These are phyloP conservation scores for Akebia trifoliata DNA, from an alignment of 164 flowering plant species.

Conservation along the genomic window DNA sequence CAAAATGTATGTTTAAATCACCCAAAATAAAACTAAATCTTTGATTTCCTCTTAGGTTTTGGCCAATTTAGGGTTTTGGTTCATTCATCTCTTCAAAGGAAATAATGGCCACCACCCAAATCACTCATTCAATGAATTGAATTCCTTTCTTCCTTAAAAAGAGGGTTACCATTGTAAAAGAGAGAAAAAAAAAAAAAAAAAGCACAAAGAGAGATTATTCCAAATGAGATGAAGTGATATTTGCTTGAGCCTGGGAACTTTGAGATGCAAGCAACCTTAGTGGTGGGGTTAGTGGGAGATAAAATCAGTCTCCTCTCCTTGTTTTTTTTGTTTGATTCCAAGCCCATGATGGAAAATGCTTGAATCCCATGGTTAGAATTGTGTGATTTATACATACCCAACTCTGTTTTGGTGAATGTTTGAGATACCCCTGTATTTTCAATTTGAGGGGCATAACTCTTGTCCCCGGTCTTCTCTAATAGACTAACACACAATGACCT, in stretches of 20 bases:
- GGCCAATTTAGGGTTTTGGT: not conserved
- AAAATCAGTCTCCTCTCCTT: not conserved
- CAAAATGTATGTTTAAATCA: not conserved
- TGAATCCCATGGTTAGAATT: too few species aligned
- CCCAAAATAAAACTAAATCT: not conserved
- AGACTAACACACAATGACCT: too few species aligned
- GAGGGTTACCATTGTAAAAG: not conserved
- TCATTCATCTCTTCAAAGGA: not conserved
- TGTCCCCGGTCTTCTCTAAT: too few species aligned
- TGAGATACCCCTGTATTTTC: too few species aligned
- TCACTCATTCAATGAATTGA: not conserved
- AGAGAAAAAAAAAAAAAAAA: not conserved
- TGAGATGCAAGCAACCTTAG: conserved; percentile 5
- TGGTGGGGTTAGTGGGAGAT: conserved; percentile 4
- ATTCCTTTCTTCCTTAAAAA: not conserved
- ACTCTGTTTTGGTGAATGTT: too few species aligned
- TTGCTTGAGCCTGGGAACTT: conserved; percentile 9
- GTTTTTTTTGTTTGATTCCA: too few species aligned
- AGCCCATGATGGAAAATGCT: too few species aligned
- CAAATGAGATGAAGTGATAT: not conserved
- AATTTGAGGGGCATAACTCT: too few species aligned
- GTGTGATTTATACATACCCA: too few species aligned
- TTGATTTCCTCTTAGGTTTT: not conserved
- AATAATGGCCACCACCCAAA: not conserved
- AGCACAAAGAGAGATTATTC: too few species aligned